A percentile compares a stretch with the other conserved stretches of the same genome.
These are phyloP conservation scores for Pulveroboletus sp. DNA, from an alignment of 768 basidiomycete species.

Conservation along the genomic window DNA sequence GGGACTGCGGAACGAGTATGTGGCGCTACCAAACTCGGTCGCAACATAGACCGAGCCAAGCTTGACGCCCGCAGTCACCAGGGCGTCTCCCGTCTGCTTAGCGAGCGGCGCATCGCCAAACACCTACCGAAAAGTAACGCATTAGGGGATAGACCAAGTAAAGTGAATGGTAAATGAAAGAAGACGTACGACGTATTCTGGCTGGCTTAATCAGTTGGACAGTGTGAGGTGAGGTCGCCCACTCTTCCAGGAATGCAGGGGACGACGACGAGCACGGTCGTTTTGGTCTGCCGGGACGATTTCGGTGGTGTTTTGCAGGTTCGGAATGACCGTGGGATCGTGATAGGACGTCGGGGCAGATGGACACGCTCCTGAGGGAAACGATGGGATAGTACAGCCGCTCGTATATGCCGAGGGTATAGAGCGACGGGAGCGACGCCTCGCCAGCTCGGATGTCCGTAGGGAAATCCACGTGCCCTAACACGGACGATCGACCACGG, in stretches of 20 bases:
- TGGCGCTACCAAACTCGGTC: slow-evolving; percentile 33
- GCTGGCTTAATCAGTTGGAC: slow-evolving; percentile 14
- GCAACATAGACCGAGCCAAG: slow-evolving; percentile 33
- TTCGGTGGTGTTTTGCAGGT: slow-evolving; percentile 21
- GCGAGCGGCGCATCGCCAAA: slow-evolving; percentile 37
- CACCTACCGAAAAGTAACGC: slow-evolving; percentile 12
- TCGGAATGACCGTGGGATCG: slow-evolving; percentile 13
- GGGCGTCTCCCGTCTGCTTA: slow-evolving; percentile 31
- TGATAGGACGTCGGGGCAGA: slow-evolving; percentile 21
- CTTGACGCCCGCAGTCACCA: slow-evolving; percentile 34
- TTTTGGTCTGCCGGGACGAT: slow-evolving; percentile 9
- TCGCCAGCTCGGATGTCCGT: slow-evolving; percentile 1
- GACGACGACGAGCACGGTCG: slow-evolving; percentile 13
- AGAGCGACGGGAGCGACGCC: slow-evolving; percentile 21
- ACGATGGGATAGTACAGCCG: slow-evolving; percentile 16
- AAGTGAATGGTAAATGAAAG: not conserved
- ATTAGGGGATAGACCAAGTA: not conserved
- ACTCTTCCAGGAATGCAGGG: slow-evolving; percentile 24
- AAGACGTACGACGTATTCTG: slow-evolving; percentile 20
- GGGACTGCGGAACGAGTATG: slow-evolving; percentile 3
- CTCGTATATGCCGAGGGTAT: slow-evolving; percentile 13
- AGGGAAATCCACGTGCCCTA: slow-evolving; percentile 5
- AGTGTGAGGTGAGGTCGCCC: slow-evolving; percentile 14
- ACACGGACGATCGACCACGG: slow-evolving; percentile 22
- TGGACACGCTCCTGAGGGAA: slow-evolving; percentile 7